phyloP scores from a whole-genome alignment of 208 protist genomes.

The Wallacemonas sp. region DNA sequence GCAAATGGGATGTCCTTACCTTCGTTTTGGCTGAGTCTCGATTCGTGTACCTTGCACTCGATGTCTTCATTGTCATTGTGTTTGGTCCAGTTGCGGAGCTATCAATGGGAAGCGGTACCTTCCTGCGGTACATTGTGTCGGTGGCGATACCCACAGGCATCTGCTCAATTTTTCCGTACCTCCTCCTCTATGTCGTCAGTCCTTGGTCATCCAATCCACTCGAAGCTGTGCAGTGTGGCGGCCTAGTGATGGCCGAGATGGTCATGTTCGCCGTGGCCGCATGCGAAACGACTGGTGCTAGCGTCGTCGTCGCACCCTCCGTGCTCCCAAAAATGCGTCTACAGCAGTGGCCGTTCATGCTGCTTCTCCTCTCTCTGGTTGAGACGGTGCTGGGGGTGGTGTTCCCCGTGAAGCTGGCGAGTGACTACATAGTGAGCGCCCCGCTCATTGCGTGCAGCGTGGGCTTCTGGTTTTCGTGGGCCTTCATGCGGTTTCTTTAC shows the following conservation, averaged over 20 bases:
- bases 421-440: not conserved
- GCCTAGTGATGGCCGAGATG: constrained; percentile 36
- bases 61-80: not conserved
- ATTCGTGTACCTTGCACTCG: not conserved
- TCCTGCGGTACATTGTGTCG: constrained; percentile 2
- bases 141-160: constrained; percentile 5
- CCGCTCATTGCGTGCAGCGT: constrained; percentile 1
- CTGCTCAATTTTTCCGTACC: not conserved
- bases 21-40: not conserved
- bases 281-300: no score
- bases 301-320: not conserved
- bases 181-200: not conserved
- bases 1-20: constrained; percentile 12
- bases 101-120: not conserved
- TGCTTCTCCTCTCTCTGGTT: not conserved
- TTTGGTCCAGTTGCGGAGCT: constrained; percentile 2
- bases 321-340: not conserved
- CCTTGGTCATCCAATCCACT: no score
- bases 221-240: constrained; percentile 28
- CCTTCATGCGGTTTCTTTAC: constrained; percentile 22
- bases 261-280: constrained; percentile 16
- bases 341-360: constrained; percentile 11
- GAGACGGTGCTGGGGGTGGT: not conserved
- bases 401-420: not conserved
- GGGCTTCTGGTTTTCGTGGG: constrained; percentile 24